Evolutionary conservation across 129 eudicot species (phyloP), one percentile per base, ranked within the genome.

Genomic region (Centella asiatica): DNA sequence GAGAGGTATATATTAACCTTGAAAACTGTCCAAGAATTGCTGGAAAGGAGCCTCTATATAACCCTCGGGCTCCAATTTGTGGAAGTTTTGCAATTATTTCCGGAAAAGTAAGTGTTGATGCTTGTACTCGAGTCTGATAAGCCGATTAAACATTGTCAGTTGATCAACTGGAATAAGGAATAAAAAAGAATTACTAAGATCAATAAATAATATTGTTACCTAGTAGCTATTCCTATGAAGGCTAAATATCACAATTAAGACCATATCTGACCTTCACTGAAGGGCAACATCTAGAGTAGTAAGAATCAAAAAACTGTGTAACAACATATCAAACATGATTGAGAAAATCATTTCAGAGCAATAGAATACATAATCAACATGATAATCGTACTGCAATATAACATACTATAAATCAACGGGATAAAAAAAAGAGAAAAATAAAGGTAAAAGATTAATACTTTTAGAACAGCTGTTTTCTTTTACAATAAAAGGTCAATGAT

Each of bases 21-120:
- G 95, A 84, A 76, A 92, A 92, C 50, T 92, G 98, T 56, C 98
- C 98, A 54, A 82, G 78, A 68, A 92, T 88, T 26, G 98, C 96
- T 47, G 98, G 98, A 71, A 87, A 63, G 9, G 96, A 87, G 62
- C 98, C 98, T 64, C 85, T 69, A 56, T 87, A 92, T 53, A 92
- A 79, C 28, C 96, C 98, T 25, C 81, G 88, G 58, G 64, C 85
- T 79, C 98, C 98, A 77, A 92, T 77, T 76, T 92, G 69, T 2
- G 96, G 98, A 68, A 92, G 82, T 72, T 80, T 84, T 18, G 98
- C 79, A 23, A 92, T 58, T 64, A 92, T 83, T 65, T 92, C 95
- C 6, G 96, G 95, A 65, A 92, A 84, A 42, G 78, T 68, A 29
- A 84, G 82, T 1, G 95, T 84, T 17, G 98, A 92, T 69, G 96